A percentile compares a stretch with the other conserved stretches of the same genome.
phyloP scores from a whole-genome alignment of 2,329 filamentous ascomycete species.

The Pleoardoris graminearum region DNA sequence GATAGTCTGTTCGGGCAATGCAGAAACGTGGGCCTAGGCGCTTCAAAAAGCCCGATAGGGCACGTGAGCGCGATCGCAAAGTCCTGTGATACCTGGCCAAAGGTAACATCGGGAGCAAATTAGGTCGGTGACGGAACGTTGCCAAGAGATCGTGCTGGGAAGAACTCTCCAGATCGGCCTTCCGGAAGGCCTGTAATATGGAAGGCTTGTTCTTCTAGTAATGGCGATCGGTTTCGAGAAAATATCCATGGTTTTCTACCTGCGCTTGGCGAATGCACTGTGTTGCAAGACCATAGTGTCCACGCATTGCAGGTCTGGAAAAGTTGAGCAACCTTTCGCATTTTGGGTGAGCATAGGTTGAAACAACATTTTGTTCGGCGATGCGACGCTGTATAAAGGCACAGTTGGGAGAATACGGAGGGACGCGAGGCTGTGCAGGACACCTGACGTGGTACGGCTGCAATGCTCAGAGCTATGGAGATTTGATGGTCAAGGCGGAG shows the following conservation, averaged over 20 bases:
- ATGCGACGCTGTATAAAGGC: background rate
- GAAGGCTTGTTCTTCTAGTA: background rate
- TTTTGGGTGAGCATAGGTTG: background rate
- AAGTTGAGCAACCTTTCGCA: background rate
- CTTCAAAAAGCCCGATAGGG: background rate
- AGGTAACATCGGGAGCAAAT: background rate
- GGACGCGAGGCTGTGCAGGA: slow-evolving; percentile 2
- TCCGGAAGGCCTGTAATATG: background rate
- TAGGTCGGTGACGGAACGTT: background rate
- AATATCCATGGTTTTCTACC: background rate
- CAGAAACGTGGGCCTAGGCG: background rate
- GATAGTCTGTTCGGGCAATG: background rate
- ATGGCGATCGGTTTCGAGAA: background rate
- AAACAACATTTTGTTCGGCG: background rate
- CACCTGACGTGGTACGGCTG: background rate
- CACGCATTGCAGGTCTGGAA: background rate
- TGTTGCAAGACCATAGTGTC: background rate
- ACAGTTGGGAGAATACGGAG: background rate
- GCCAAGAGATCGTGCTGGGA: background rate
- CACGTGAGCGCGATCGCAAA: slow-evolving; percentile 1
- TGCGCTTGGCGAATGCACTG: background rate
- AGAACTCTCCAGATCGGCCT: background rate
- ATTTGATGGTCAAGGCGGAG: slow-evolving; percentile 4
- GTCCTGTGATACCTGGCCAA: background rate
- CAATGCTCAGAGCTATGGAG: slow-evolving; percentile 1